Conservation (phyloP, 768 basidiomycete genomes). For the Serendipita sp. region DNA sequence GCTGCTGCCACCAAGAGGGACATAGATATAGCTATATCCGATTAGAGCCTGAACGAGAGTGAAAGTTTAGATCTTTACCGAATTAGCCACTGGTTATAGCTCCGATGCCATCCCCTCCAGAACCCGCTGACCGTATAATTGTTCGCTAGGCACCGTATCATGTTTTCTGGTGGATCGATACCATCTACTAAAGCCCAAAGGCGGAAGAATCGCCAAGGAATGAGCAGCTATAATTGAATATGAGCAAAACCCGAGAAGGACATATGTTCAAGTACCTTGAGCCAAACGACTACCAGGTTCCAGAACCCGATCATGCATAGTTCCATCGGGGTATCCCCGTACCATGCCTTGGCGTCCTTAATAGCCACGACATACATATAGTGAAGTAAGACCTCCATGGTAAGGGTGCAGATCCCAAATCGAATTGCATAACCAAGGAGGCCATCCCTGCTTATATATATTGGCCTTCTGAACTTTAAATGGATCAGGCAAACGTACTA, state of each 20-base stretch:
- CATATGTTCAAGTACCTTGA: conserved; percentile 49
- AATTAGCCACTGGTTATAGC: conserved; percentile 90
- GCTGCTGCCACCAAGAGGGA: conserved; percentile 69
- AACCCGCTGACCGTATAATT: conserved; percentile 89
- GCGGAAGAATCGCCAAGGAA: conserved; percentile 95
- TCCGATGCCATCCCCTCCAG: conserved; percentile 94
- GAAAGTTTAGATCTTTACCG: conserved; percentile 31
- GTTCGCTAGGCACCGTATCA: conserved; percentile 97
- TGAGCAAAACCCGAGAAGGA: too few species aligned
- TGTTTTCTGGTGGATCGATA: conserved; percentile 91
- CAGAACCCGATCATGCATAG: conserved; percentile 91
- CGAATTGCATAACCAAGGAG: conserved; percentile 45
- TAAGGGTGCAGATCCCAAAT: conserved; percentile 53
- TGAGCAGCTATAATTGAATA: conserved; percentile 45
- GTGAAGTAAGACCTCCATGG: conserved; percentile 85
- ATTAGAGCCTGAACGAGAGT: background rate
- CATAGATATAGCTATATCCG: conserved; percentile 67
- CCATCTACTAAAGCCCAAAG: conserved; percentile 81
- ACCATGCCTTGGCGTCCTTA: conserved; percentile 77
- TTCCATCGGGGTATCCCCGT: conserved; percentile 57
- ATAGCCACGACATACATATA: conserved; percentile 96
- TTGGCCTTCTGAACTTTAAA: conserved; percentile 44
- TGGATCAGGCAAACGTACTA: background rate
- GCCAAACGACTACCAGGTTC: conserved; percentile 92
- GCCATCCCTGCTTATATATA: conserved; percentile 27